These are phyloP conservation scores for Alternaria panax DNA, from an alignment of 2,329 filamentous ascomycete species.

Conservation along the genomic window DNA sequence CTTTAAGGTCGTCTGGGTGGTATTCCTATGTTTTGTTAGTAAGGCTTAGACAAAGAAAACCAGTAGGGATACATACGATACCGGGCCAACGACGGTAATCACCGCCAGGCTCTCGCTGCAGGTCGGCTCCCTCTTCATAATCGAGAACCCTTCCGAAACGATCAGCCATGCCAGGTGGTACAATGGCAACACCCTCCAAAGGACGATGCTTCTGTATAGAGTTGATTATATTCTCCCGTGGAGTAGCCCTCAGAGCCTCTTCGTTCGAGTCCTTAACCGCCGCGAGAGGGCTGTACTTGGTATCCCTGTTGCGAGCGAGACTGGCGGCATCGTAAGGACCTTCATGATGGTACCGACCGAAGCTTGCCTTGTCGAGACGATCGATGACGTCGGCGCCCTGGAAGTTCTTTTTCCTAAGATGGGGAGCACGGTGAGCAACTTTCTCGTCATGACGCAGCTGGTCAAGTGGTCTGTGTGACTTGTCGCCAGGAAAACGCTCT, in stretches of 20 bases:
- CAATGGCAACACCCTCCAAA: constrained; percentile 77
- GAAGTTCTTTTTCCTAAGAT: constrained; percentile 70
- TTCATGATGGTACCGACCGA: constrained; percentile 81
- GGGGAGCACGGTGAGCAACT: constrained; percentile 70
- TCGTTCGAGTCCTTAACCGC: constrained; percentile 76
- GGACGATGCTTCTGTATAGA: constrained; percentile 76
- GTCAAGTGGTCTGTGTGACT: constrained; percentile 71
- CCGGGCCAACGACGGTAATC: constrained; percentile 79
- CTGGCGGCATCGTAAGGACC: constrained; percentile 89
- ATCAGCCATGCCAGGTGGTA: constrained; percentile 77
- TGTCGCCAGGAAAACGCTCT: constrained; percentile 69
- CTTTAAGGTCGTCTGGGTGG: constrained; percentile 78
- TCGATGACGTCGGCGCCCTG: constrained; percentile 82
- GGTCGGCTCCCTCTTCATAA: constrained; percentile 85
- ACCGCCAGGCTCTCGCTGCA: constrained; percentile 84
- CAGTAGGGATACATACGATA: constrained; percentile 65
- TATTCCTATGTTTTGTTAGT: constrained; percentile 59
- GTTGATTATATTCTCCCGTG: constrained; percentile 77
- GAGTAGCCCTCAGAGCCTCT: constrained; percentile 82
- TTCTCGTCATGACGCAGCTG: constrained; percentile 69
- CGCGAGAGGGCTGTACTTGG: constrained; percentile 72
- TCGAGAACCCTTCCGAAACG: constrained; percentile 72
- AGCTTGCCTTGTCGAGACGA: constrained; percentile 71
- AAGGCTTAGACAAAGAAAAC: not conserved
- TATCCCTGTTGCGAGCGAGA: constrained; percentile 73